Evolutionary conservation across 305 asterid species (phyloP), one percentile per base, ranked within the genome.

Genomic region (Ajuga reptans): DNA sequence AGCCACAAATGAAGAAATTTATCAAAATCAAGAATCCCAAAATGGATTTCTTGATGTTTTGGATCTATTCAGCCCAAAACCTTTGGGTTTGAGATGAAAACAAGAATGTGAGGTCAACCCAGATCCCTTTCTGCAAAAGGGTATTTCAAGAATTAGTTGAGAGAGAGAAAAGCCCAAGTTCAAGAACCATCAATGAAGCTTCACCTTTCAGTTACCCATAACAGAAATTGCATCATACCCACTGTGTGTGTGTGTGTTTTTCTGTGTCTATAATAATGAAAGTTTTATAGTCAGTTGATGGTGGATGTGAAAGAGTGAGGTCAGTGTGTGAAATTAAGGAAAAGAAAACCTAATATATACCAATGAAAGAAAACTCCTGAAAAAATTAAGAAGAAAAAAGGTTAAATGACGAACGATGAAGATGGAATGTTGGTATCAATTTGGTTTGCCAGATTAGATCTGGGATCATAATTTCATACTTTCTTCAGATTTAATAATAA

Each of bases 401-500:
- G 4, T 49, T 69, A 73, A 72, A 77, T 58, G 72, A 61, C 60
- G 72, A 69, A 61, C 60, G 72, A 71, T 46, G 84, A 73, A 72
- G 95, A 80, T 84, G 71, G 78, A 79, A 82, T 77, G 88, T 82
- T 75, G 78, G 84, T 69, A 45, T 73, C 89, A 76, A 70, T 1
- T 68, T 34, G 52, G 27, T 39, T 72, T 64, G 72, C 65, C 58
- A 6, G 58, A 74, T 74, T 52, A 73, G 84, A 79, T 81, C 83
- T 82, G 74, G 64, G 69, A 29, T 57, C 73, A 64, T 70, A 59
- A 76, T 74, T 72, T 82, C 43, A 37, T 54, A 58, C 57, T 64
- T 74, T 76, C 75, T 78, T 72, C 75, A 72, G 54, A 69, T 71
- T 69, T 79, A 60, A 68, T 69, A 75, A 42, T 78, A 5, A 46